A percentile compares a stretch with the other conserved stretches of the same genome.
These are phyloP conservation scores for Lachancea lanzarotensis DNA, from an alignment of 805 yeast species.

Conservation along the genomic window DNA sequence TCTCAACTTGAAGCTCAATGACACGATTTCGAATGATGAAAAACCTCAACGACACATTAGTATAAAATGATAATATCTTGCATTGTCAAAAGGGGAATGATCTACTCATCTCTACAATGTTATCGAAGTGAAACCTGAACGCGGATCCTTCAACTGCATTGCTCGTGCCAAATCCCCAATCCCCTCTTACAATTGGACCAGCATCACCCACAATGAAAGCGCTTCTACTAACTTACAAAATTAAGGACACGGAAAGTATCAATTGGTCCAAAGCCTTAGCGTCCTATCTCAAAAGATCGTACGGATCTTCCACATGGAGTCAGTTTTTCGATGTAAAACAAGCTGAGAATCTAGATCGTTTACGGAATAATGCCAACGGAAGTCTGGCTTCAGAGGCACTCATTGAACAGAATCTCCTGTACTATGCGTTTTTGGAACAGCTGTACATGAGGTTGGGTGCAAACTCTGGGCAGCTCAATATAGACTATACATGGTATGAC, in stretches of 20 bases:
- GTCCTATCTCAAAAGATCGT: constrained; percentile 25
- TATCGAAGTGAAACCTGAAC: no score
- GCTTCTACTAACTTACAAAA: constrained; percentile 17
- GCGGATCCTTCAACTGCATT: no score
- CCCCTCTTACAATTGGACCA: neutral
- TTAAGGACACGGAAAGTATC: constrained; percentile 28
- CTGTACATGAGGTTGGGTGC: constrained; percentile 72
- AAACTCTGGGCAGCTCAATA: constrained; percentile 44
- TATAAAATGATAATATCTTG: no score
- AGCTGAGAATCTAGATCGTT: constrained; percentile 23
- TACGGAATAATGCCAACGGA: constrained; percentile 30
- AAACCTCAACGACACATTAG: no score
- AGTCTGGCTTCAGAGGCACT: constrained; percentile 27
- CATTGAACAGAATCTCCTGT: constrained; percentile 43
- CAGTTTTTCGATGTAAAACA: constrained; percentile 27
- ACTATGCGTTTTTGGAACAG: constrained; percentile 76
- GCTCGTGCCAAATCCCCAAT: neutral
- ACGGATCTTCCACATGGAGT: constrained; percentile 29
- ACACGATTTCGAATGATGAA: no score
- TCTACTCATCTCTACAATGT: no score
- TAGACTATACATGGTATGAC: constrained; percentile 76
- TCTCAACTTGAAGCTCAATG: no score
- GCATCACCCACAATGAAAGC: constrained; percentile 19
- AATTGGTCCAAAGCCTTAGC: constrained; percentile 29
- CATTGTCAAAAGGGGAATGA: no score